Conservation (phyloP, 1,284 basidiomycete species). For the Cerrena zonata region DNA sequence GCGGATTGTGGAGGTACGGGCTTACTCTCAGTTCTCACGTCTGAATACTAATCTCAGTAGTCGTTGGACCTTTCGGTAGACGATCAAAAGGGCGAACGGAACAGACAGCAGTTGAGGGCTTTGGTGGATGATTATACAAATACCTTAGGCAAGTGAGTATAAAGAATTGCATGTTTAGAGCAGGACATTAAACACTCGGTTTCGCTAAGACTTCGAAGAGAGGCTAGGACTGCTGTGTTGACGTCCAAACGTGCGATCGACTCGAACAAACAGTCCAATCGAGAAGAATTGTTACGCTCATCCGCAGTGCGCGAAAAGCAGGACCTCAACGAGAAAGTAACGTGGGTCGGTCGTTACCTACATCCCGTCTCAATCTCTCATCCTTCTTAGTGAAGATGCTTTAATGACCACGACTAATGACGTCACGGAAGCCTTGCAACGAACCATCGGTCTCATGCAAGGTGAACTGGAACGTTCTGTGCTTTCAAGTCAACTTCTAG, state of each 20-base stretch:
- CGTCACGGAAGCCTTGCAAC: slow-evolving; percentile 79
- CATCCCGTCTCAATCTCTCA: neutral
- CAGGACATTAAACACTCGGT: neutral
- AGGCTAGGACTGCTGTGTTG: slow-evolving; percentile 60
- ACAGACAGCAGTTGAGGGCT: slow-evolving; percentile 43
- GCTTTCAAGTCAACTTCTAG: slow-evolving; percentile 78
- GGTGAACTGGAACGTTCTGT: slow-evolving; percentile 85
- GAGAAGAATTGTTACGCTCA: slow-evolving; percentile 60
- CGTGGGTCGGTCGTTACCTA: slow-evolving; percentile 34
- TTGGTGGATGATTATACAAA: slow-evolving; percentile 46
- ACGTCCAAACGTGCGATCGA: slow-evolving; percentile 70
- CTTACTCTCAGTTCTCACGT: neutral
- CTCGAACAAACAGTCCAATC: slow-evolving; percentile 45
- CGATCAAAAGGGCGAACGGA: slow-evolving; percentile 57
- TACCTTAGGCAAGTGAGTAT: slow-evolving; percentile 45
- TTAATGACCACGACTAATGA: slow-evolving; percentile 84
- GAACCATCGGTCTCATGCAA: slow-evolving; percentile 83
- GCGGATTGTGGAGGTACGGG: slow-evolving; percentile 64
- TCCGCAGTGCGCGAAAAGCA: slow-evolving; percentile 43
- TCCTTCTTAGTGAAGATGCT: slow-evolving; percentile 60
- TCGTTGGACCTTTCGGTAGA: slow-evolving; percentile 59
- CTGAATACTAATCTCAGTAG: slow-evolving; percentile 34
- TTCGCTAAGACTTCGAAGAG: slow-evolving; percentile 47
- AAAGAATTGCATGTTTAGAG: neutral
- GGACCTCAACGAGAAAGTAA: slow-evolving; percentile 46